Evolutionary conservation across 306 rosid genomes (phyloP), one percentile per base, ranked within the genome.

Genomic region (Astragalus glycyphyllos): DNA sequence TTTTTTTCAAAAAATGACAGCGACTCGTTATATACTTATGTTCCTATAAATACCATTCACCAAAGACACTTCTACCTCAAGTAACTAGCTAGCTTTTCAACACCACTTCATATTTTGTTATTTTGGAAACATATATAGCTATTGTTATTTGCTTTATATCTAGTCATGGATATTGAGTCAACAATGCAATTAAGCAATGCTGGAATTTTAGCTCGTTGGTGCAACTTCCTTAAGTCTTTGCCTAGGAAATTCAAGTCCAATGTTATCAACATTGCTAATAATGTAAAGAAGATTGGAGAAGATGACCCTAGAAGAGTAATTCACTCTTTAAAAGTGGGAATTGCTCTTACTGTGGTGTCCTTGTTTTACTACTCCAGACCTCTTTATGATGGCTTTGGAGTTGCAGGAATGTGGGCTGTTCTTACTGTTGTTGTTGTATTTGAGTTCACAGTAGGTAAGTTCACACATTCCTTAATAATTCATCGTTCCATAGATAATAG

Each of bases 331-430:
- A 94, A 94, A 81, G 99, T 94, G 29, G 97, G 96, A 47, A 11
- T 94, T 32, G 95, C 99, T 81, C 92, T 94, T 69, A 86, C 99
- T 20, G 63, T 94, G 42, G 97, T 91, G 1, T 94, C 99, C 26
- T 75, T 87, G 58, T 15, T 91, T 15, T 94, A 94, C 77, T 87
- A 87, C 38, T 86, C 81, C 57, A 91, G 83, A 65, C 88, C 88
- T 73, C 91, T 94, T 37, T 94, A 87, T 58, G 84, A 89, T 65
- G 92, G 96, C 54, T 84, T 94, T 29, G 99, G 97, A 20, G 84
- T 81, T 44, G 75, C 96, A 1, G 99, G 96, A 80, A 87, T 94
- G 76, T 94, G 99, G 97, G 97, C 96, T 10, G 91, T 94, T 11
- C 81, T 94, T 3, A 94, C 97, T 0, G 99, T 94, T 3, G 96